A percentile compares a stretch with the other conserved stretches of the same genome.
Conservation (phyloP, 345 rosid species). For the Alliaria petiolata region DNA sequence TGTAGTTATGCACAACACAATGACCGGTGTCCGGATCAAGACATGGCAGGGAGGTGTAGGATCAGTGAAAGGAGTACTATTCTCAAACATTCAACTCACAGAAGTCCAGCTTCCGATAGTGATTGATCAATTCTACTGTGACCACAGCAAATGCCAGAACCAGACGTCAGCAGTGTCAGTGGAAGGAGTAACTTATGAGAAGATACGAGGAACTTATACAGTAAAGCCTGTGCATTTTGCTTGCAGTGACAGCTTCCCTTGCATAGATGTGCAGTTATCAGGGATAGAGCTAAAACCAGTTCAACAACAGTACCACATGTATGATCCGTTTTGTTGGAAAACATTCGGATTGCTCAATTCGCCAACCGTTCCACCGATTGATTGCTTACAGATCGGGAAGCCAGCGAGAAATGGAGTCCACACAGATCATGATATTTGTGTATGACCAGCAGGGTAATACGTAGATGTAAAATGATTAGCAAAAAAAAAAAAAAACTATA, state of each 20-base stretch:
- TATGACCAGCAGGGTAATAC: conserved; percentile 23
- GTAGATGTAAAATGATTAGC: conserved; percentile 24
- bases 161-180: conserved; percentile 80
- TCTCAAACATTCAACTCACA: conserved; percentile 88
- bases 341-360: conserved; percentile 74
- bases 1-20: conserved; percentile 72
- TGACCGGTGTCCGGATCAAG: conserved; percentile 92
- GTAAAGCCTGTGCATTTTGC: conserved; percentile 90
- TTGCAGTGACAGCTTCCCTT: conserved; percentile 86
- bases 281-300: conserved; percentile 66
- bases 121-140: conserved; percentile 91
- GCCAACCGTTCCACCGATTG: conserved; percentile 81
- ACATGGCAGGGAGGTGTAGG: conserved; percentile 99
- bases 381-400: conserved; percentile 81
- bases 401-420: conserved; percentile 69
- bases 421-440: conserved; percentile 58
- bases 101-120: conserved; percentile 90
- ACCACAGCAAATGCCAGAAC: conserved; percentile 66
- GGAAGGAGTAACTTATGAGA: conserved; percentile 82
- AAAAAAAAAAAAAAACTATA: too few relatives aligned
- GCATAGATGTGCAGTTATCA: conserved; percentile 68
- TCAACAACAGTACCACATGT: conserved; percentile 69
- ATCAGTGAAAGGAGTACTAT: conserved; percentile 77
- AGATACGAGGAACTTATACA: conserved; percentile 80
- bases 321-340: conserved; percentile 93